Evolutionary conservation across 257 asterid genomes (phyloP).

Genomic region (Cinchona pubescens): DNA sequence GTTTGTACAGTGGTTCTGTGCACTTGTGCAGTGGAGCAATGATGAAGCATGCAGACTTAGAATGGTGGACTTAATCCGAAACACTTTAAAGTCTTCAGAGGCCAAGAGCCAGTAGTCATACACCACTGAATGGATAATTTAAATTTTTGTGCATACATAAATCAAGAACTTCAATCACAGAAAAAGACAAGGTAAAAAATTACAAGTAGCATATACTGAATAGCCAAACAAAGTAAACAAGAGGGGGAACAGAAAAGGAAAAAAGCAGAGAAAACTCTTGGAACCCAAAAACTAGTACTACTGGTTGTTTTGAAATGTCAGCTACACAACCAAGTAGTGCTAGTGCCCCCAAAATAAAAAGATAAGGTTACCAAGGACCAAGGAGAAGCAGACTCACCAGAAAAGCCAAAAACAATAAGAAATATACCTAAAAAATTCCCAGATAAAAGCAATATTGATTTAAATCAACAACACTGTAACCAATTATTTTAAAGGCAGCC

Average conservation of each 20-base stretch:
- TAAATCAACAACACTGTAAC: slow-evolving; percentile 1
- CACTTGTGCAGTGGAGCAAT: slow-evolving; percentile 54
- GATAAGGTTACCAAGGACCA: slow-evolving; percentile 52
- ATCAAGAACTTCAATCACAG: slow-evolving; percentile 32
- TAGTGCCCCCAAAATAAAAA: slow-evolving; percentile 1
- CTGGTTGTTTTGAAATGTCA: slow-evolving; percentile 30
- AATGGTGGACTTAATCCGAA: slow-evolving; percentile 31
- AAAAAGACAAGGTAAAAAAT: slow-evolving; percentile 49
- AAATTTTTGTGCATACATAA: slow-evolving; percentile 9
- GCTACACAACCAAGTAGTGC: slow-evolving; percentile 28
- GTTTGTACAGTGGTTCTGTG: slow-evolving; percentile 35
- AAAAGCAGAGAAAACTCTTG: slow-evolving; percentile 31
- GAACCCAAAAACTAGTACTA: slow-evolving; percentile 28
- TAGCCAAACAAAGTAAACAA: slow-evolving; percentile 29
- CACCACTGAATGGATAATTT: slow-evolving; percentile 20
- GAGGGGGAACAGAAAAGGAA: slow-evolving; percentile 36
- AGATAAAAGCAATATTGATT: neutral
- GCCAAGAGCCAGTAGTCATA: slow-evolving; percentile 26
- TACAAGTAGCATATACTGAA: slow-evolving; percentile 33
- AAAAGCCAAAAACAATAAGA: neutral
- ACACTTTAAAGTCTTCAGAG: slow-evolving; percentile 27
- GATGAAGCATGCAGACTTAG: slow-evolving; percentile 48
- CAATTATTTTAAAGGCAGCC: slow-evolving; percentile 5
- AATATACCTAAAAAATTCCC: neutral
- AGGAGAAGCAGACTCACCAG: neutral